These are phyloP conservation scores for Fistulifera pelliculosa DNA, from an alignment of 108 stramenopile species.

Conservation along the genomic window DNA sequence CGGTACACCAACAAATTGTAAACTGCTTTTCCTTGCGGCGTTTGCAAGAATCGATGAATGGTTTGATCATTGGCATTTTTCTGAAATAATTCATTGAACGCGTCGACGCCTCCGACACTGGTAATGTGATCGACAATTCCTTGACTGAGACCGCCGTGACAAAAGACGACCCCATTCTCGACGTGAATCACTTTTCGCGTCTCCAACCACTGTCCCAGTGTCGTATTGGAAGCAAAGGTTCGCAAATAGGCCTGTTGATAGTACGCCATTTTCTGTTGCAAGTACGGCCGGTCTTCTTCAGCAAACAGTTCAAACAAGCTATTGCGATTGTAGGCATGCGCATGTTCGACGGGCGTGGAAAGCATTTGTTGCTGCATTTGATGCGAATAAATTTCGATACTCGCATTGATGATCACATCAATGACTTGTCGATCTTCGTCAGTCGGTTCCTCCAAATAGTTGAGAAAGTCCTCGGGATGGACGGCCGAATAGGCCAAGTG, in stretches of 20 bases:
- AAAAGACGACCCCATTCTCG: slow-evolving; percentile 32
- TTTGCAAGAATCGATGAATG: slow-evolving; percentile 28
- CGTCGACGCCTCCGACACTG: slow-evolving; percentile 23
- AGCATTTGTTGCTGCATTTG: slow-evolving; percentile 25
- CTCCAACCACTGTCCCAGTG: slow-evolving; percentile 43
- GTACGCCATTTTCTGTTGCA: slow-evolving; percentile 27
- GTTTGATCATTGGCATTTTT: slow-evolving; percentile 27
- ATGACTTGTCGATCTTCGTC: slow-evolving; percentile 32
- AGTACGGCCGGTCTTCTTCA: slow-evolving; percentile 15
- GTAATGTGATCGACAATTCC: slow-evolving; percentile 10
- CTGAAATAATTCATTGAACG: slow-evolving; percentile 17
- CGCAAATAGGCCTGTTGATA: slow-evolving; percentile 37
- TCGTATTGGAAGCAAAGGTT: slow-evolving; percentile 34
- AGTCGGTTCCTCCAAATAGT: slow-evolving; percentile 32
- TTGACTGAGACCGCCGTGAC: slow-evolving; percentile 41
- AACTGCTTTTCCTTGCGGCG: background rate
- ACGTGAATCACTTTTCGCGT: slow-evolving; percentile 27
- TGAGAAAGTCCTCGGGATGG: slow-evolving; percentile 49
- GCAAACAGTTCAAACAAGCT: slow-evolving; percentile 36
- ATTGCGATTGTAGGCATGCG: slow-evolving; percentile 12
- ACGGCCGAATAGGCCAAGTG: slow-evolving; percentile 38
- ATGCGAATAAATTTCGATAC: slow-evolving; percentile 35
- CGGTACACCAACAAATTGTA: slow-evolving; percentile 40
- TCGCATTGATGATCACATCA: slow-evolving; percentile 41
- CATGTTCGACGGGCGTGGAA: slow-evolving; percentile 15